Evolutionary conservation across 208 protist genomes (phyloP).

Genomic region (Trypanosoma grayi): DNA sequence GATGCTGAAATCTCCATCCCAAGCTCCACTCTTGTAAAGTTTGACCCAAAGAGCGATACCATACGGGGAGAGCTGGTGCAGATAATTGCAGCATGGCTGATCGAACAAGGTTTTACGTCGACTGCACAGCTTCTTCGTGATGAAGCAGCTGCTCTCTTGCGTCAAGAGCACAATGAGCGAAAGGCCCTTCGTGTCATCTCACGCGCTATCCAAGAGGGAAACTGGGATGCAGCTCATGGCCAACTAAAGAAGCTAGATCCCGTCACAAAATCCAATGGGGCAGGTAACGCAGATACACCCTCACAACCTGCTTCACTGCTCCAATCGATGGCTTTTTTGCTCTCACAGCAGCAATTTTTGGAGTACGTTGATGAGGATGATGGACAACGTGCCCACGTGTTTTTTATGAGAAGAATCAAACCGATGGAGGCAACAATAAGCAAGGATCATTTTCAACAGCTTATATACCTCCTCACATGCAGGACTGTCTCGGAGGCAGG

Average conservation of each 20-base stretch:
- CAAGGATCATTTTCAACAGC: slow-evolving; percentile 66
- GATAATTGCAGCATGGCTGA: slow-evolving; percentile 69
- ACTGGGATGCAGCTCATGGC: slow-evolving; percentile 71
- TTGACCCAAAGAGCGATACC: slow-evolving; percentile 55
- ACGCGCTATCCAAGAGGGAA: slow-evolving; percentile 61
- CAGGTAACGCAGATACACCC: slow-evolving; percentile 8
- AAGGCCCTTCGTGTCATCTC: slow-evolving; percentile 70
- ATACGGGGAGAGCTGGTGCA: slow-evolving; percentile 71
- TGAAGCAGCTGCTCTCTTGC: slow-evolving; percentile 67
- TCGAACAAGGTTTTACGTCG: slow-evolving; percentile 66
- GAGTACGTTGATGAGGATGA: slow-evolving; percentile 81
- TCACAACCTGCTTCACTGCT: slow-evolving; percentile 26
- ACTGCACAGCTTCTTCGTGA: slow-evolving; percentile 80
- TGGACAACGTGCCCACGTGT: slow-evolving; percentile 65
- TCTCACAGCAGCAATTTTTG: slow-evolving; percentile 80
- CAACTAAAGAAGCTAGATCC: slow-evolving; percentile 57
- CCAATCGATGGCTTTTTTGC: slow-evolving; percentile 60
- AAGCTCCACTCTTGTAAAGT: slow-evolving; percentile 37
- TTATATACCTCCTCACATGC: slow-evolving; percentile 84
- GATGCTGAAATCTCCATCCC: slow-evolving; percentile 23
- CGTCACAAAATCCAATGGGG: slow-evolving; percentile 5
- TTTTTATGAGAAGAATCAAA: slow-evolving; percentile 85
- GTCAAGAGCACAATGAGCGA: slow-evolving; percentile 66
- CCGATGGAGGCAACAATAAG: slow-evolving; percentile 68
- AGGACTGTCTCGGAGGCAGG: slow-evolving; percentile 64